Base-by-base conservation (phyloP, 2,329 filamentous ascomycete species). In the Fusarium lyarnte region DNA sequence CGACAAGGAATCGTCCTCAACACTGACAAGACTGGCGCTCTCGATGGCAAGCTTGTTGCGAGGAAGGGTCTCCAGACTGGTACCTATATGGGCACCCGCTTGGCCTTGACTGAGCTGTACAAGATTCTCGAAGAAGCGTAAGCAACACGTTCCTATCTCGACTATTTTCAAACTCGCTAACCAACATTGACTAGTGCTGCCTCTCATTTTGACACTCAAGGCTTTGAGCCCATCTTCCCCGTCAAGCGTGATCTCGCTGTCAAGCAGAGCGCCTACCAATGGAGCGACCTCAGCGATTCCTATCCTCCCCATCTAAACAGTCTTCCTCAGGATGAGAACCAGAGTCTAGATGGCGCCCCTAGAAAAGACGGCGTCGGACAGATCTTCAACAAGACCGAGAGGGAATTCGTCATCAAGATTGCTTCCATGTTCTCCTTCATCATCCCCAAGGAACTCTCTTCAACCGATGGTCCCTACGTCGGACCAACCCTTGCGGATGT, bases 21-120 rank as follows among this genome's bases (percentile, higher is more conserved):
- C n/a, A 70, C 66, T 6, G 52, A 69, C n/a, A 39, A 58, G 13
- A 31, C 42, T 12, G 65, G 65, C 1, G 38, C 58, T 5, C 41
- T 58, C 1, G 49, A 72, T 5, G 60, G 64, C 0, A 45, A 29
- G 4, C 31, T 69, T 23, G 60, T 69, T 29, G 58, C 65, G 0
- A 19, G 31, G 7, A 55, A 42, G 10, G 60, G 70, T 2, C 66
- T 73, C 2, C 29, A 60, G 17, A 55, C 62, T 11, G 70, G 70
- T 7, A 60, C 65, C 9, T 73, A 70, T 5, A 41, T 57, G 17
- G 70, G 69, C 8, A 73, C 70, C 0, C 49, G 58, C 4, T 14
- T 72, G 4, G 69, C 70, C 7, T 35, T 73, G 58, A 73, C 69
- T 3, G 70, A 69, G 27, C 31, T 73, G 1, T 70, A 73, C 38